These are phyloP conservation scores for Epipyxis sp. DNA, from an alignment of 108 stramenopile species.

Conservation along the genomic window DNA sequence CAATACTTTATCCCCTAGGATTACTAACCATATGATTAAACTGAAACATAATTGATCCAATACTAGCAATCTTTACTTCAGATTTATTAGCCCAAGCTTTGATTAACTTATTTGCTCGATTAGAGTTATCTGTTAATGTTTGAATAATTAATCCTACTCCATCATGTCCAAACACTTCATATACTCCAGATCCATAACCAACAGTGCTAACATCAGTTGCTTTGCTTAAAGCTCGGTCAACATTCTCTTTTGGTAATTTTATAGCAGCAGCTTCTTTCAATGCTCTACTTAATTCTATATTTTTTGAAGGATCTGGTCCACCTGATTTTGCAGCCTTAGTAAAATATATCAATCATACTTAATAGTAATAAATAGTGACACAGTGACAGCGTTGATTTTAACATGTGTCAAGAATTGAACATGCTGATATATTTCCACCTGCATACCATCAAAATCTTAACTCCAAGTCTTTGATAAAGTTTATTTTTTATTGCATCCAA, in stretches of 20 bases:
- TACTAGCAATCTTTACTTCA: conserved; percentile 12
- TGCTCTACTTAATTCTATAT: neutral
- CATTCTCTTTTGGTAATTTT: conserved; percentile 13
- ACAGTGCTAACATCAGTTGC: neutral
- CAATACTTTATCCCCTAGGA: too few species aligned
- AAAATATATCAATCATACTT: too few species aligned
- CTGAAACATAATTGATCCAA: conserved; percentile 11
- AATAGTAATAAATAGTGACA: too few species aligned
- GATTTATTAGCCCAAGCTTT: conserved; percentile 2
- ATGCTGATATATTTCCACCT: too few species aligned
- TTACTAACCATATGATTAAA: conserved; percentile 1
- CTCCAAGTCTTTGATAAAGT: conserved; percentile 15
- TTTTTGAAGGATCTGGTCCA: neutral
- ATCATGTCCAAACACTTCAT: conserved; percentile 15
- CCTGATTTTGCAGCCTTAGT: conserved; percentile 12
- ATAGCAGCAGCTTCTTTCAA: neutral
- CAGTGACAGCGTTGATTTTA: too few species aligned
- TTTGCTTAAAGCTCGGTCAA: neutral
- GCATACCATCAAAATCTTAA: conserved; percentile 24
- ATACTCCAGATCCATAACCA: neutral
- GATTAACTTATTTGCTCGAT: neutral
- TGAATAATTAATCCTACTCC: neutral
- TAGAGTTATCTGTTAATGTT: conserved; percentile 1
- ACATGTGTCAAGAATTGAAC: too few species aligned
- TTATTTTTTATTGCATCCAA: conserved; percentile 25